Conservation (phyloP, 2,329 filamentous ascomycete genomes). For the Cladosporium sp. region DNA sequence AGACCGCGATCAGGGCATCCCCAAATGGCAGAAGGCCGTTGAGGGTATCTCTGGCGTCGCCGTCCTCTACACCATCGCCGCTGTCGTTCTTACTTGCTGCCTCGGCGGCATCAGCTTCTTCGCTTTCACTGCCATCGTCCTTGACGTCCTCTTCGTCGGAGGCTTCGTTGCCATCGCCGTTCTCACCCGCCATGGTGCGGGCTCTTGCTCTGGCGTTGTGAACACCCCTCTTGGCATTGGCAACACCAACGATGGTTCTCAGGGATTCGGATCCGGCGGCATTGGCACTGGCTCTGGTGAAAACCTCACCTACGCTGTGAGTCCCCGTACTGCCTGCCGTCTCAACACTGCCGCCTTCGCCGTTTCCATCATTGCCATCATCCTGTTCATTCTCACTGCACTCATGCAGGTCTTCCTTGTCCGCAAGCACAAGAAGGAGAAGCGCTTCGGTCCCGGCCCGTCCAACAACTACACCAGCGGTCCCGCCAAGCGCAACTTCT, state of each 20-base stretch:
- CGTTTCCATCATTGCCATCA: conserved; percentile 71
- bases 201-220: conserved; percentile 61
- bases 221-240: conserved; percentile 67
- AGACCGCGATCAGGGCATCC: conserved; percentile 61
- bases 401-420: conserved; percentile 64
- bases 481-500: conserved; percentile 44
- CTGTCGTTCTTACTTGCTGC: conserved; percentile 72
- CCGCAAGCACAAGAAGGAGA: conserved; percentile 69
- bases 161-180: conserved; percentile 78
- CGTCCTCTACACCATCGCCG: conserved; percentile 68
- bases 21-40: conserved; percentile 55
- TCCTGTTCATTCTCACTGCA: conserved; percentile 73
- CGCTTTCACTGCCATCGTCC: conserved; percentile 65
- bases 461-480: conserved; percentile 65
- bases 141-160: conserved; percentile 73
- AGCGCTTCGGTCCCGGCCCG: conserved; percentile 64
- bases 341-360: conserved; percentile 75
- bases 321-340: conserved; percentile 61
- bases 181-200: conserved; percentile 65
- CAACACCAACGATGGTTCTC: conserved; percentile 45
- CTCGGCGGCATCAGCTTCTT: conserved; percentile 71
- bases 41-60: conserved; percentile 69
- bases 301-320: conserved; percentile 42
- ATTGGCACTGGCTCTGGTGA: conserved; percentile 36
- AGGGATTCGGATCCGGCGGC: conserved; percentile 46